phyloP scores from a whole-genome alignment of 306 rosid species.

The Prunus mira region DNA sequence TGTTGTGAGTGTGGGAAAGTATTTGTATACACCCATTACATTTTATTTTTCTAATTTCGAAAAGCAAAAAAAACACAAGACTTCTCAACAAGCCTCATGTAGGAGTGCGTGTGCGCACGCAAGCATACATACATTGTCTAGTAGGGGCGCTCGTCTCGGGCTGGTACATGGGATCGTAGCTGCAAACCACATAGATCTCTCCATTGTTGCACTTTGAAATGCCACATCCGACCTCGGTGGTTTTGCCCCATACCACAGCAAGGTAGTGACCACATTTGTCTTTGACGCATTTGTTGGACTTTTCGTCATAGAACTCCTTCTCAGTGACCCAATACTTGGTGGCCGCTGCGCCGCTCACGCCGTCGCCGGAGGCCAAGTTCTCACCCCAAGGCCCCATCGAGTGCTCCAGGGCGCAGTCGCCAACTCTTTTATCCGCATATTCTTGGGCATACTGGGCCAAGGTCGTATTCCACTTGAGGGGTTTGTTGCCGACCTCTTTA shows the following conservation, averaged over 20 bases:
- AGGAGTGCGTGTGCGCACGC: background rate
- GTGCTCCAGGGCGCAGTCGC: too few species aligned
- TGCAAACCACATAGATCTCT: constrained; percentile 10
- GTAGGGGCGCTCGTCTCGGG: constrained; percentile 27
- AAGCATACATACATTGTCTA: background rate
- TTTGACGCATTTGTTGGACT: background rate
- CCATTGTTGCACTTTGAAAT: constrained; percentile 11
- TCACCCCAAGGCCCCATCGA: too few species aligned
- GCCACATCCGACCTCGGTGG: constrained; percentile 24
- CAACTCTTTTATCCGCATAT: too few species aligned
- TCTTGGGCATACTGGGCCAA: too few species aligned
- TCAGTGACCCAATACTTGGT: constrained; percentile 42
- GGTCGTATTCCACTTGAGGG: too few species aligned
- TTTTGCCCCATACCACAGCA: constrained; percentile 26
- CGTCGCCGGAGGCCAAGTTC: too few species aligned
- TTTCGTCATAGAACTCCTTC: constrained; percentile 10
- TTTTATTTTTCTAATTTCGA: background rate
- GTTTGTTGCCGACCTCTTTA: too few species aligned
- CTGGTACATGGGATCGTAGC: constrained; percentile 28
- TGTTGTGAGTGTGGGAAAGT: too few species aligned
- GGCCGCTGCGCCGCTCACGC: too few species aligned
- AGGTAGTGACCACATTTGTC: constrained; percentile 23
- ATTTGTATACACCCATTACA: background rate
- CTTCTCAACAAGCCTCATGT: background rate
- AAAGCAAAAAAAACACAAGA: background rate